phyloP scores from a whole-genome alignment of 2,329 filamentous ascomycete species.

The Sarocladium kiliense region DNA sequence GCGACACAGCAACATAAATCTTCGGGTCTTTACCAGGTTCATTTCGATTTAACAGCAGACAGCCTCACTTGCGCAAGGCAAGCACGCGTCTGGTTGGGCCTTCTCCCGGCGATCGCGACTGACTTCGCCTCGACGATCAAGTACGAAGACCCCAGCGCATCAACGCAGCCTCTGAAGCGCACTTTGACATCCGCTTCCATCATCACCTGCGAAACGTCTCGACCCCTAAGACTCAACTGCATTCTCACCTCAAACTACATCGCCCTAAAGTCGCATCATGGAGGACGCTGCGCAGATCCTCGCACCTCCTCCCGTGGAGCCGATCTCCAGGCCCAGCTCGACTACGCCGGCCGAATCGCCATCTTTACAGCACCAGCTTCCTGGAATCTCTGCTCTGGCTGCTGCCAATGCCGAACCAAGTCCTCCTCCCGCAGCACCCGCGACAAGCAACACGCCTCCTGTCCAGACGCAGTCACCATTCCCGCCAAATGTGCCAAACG shows the following conservation, averaged over 20 bases:
- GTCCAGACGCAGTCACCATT: slow-evolving; percentile 4
- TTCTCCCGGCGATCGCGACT: background rate
- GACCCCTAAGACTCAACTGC: background rate
- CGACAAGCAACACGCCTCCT: background rate
- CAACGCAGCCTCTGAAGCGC: background rate
- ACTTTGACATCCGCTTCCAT: background rate
- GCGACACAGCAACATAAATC: no score
- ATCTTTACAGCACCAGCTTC: slow-evolving; percentile 28
- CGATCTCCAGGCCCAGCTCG: slow-evolving; percentile 45
- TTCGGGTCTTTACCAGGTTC: no score
- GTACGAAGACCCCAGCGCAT: background rate
- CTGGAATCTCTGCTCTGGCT: slow-evolving; percentile 38
- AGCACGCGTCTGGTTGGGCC: background rate
- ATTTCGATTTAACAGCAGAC: no score
- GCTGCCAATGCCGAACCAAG: slow-evolving; percentile 30
- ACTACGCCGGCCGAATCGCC: slow-evolving; percentile 41
- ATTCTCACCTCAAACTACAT: background rate
- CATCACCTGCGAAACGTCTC: background rate
- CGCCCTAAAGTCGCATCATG: background rate
- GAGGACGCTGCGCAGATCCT: slow-evolving; percentile 25
- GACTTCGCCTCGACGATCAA: background rate
- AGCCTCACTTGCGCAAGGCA: no score
- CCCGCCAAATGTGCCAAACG: slow-evolving; percentile 15
- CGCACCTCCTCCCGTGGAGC: slow-evolving; percentile 36
- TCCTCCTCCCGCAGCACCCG: background rate